Conservation (phyloP, 116 monocot genomes). For the Papilionanthe hybrid region DNA sequence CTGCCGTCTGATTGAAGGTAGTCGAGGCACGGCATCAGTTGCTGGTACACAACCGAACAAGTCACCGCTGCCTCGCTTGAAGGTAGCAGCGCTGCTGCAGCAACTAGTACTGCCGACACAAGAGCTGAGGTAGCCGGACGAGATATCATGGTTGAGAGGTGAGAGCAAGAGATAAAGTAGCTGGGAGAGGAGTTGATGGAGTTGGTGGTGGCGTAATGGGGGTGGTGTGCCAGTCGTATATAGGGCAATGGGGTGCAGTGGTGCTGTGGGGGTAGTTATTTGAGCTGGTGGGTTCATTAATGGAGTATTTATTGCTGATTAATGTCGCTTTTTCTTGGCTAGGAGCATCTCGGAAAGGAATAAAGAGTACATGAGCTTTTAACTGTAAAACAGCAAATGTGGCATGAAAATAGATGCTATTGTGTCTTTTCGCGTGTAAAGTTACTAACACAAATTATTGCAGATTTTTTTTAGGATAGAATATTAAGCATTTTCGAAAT, state of each 20-base stretch:
- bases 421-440: too few species aligned
- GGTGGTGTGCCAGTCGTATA: neutral
- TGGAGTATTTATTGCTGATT: neutral
- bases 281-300: neutral
- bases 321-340: neutral
- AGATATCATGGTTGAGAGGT: neutral
- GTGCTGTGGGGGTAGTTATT: neutral
- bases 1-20: neutral
- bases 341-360: neutral
- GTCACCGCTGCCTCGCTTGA: neutral
- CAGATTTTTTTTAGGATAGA: too few species aligned
- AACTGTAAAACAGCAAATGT: too few species aligned
- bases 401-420: too few species aligned
- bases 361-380: too few species aligned
- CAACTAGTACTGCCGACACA: neutral
- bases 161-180: too few species aligned
- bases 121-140: neutral
- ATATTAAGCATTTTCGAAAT: too few species aligned
- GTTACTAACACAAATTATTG: too few species aligned
- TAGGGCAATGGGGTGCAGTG: neutral
- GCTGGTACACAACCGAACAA: neutral
- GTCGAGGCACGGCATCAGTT: constrained; percentile 6
- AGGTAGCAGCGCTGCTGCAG: neutral
- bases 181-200: neutral
- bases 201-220: neutral